Percentiles rank a stretch among this genome's conserved stretches.
Conservation (phyloP, 257 asterid species). For the Solanum chilense region DNA sequence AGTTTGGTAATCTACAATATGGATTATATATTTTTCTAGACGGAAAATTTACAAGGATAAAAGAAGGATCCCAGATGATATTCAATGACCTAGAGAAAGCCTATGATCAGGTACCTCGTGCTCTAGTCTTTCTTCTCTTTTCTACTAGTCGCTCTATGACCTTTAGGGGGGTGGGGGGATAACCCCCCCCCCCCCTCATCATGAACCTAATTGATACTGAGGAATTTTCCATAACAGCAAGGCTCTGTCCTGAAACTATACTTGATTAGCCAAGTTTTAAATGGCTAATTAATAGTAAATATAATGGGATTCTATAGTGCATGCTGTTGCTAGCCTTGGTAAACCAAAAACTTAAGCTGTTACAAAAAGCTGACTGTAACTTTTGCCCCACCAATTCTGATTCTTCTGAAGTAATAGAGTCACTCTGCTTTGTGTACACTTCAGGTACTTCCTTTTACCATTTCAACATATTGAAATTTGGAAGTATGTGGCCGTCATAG, state of each 20-base stretch:
- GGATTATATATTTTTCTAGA: neutral
- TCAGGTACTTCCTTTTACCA: slow-evolving; percentile 31
- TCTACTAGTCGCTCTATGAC: neutral
- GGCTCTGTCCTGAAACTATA: neutral
- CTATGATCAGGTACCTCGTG: neutral
- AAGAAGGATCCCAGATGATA: neutral
- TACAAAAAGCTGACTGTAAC: slow-evolving; percentile 51
- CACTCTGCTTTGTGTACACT: slow-evolving; percentile 29
- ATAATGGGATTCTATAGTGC: neutral
- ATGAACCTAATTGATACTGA: neutral
- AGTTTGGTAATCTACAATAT: neutral
- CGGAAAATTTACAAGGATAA: neutral
- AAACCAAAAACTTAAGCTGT: slow-evolving; percentile 9
- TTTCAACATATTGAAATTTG: neutral
- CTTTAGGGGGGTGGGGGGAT: neutral
- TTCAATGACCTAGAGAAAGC: neutral
- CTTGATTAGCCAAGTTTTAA: neutral
- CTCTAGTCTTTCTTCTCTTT: neutral
- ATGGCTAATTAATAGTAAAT: neutral
- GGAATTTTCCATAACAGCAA: neutral
- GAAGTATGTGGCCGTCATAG: neutral
- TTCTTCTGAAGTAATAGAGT: slow-evolving; percentile 49
- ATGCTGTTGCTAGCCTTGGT: neutral
- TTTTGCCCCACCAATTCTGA: slow-evolving; percentile 50
- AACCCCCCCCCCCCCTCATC: neutral